phyloP scores from a whole-genome alignment of 805 yeast species.

The Cyberlindnera suaveolens region DNA sequence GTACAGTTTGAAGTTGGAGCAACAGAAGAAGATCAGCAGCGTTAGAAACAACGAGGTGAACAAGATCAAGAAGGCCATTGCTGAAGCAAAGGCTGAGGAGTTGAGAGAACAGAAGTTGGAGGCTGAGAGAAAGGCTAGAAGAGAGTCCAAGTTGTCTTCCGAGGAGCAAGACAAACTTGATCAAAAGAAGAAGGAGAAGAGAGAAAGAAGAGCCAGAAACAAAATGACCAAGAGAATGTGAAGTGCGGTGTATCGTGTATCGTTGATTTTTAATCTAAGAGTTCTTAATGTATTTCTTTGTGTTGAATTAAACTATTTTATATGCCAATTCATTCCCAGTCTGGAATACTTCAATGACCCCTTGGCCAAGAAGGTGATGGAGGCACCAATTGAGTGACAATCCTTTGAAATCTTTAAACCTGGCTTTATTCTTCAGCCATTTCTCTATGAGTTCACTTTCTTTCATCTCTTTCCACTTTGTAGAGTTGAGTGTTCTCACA shows the following conservation, averaged over 20 bases:
- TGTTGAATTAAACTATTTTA: constrained; percentile 1
- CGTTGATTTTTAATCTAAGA: neutral
- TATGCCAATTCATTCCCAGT: constrained; percentile 39
- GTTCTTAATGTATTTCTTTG: neutral
- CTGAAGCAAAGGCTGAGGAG: constrained; percentile 60
- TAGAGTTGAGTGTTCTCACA: constrained; percentile 30
- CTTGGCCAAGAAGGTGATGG: constrained; percentile 47
- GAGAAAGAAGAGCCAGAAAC: constrained; percentile 70
- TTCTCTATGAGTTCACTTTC: constrained; percentile 36
- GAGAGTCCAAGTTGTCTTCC: constrained; percentile 52
- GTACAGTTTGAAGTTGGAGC: constrained; percentile 63
- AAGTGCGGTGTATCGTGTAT: neutral
- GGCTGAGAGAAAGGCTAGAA: constrained; percentile 59
- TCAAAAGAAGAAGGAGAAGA: constrained; percentile 74
- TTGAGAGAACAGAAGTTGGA: constrained; percentile 66
- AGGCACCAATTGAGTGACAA: constrained; percentile 43
- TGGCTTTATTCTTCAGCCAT: constrained; percentile 40
- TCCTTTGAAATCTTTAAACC: constrained; percentile 45
- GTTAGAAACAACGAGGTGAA: constrained; percentile 69
- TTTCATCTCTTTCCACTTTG: constrained; percentile 36
- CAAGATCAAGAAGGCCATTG: constrained; percentile 65
- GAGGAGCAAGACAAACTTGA: constrained; percentile 77
- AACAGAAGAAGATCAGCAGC: constrained; percentile 67
- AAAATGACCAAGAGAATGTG: constrained; percentile 20
- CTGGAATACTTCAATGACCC: constrained; percentile 43